phyloP scores from a whole-genome alignment of 768 basidiomycete genomes.

The Inosperma sp. region DNA sequence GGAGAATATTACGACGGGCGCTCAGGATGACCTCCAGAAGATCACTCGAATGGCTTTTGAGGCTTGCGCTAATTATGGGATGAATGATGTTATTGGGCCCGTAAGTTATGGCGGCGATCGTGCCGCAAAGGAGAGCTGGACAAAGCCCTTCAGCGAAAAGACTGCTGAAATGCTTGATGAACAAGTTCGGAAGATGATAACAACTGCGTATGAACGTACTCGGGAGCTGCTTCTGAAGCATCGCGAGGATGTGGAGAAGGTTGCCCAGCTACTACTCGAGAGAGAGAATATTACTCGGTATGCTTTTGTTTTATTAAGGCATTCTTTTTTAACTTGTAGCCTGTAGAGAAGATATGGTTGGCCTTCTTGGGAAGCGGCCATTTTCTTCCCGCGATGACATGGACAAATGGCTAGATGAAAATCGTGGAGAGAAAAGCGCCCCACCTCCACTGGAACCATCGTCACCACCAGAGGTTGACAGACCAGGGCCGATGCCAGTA shows the following conservation, averaged over 20 bases:
- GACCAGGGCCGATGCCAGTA: slow-evolving; percentile 46
- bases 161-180: slow-evolving; percentile 90
- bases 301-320: slow-evolving; percentile 5
- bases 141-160: slow-evolving; percentile 97
- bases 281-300: slow-evolving; percentile 95
- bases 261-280: slow-evolving; percentile 84
- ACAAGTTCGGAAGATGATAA: slow-evolving; percentile 96
- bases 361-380: slow-evolving; percentile 76
- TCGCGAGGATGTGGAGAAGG: slow-evolving; percentile 86
- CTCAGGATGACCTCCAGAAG: slow-evolving; percentile 97
- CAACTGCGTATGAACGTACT: slow-evolving; percentile 80
- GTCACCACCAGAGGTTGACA: slow-evolving; percentile 30
- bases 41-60: slow-evolving; percentile 98
- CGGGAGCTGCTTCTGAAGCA: slow-evolving; percentile 75
- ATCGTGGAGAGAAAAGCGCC: slow-evolving; percentile 60
- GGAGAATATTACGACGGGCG: slow-evolving; percentile 94
- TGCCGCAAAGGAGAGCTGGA: slow-evolving; percentile 81
- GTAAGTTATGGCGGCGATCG: slow-evolving; percentile 93
- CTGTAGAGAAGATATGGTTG: slow-evolving; percentile 91
- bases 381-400: slow-evolving; percentile 85
- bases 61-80: slow-evolving; percentile 92
- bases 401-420: slow-evolving; percentile 95
- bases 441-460: slow-evolving; percentile 59
- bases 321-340: slow-evolving; percentile 33
- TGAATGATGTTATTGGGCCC: slow-evolving; percentile 92